Percentiles rank a stretch among this genome's conserved stretches.
phyloP scores from a whole-genome alignment of 2,329 filamentous ascomycete genomes.

The Ophiostoma triangulosporum region DNA sequence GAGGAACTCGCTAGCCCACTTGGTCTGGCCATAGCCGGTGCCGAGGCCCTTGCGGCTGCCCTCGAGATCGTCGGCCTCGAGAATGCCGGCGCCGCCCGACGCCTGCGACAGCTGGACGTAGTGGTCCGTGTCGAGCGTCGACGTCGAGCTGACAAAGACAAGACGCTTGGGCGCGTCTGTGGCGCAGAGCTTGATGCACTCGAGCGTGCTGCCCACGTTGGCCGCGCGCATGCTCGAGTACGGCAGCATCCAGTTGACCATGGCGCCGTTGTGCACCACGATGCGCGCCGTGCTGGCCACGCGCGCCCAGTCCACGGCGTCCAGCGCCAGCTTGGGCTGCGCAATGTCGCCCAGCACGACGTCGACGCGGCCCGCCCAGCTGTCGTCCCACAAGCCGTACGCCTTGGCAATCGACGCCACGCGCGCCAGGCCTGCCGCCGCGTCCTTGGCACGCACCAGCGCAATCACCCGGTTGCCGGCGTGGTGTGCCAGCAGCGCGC shows the following conservation, averaged over 20 bases:
- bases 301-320: constrained; percentile 48
- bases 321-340: constrained; percentile 60
- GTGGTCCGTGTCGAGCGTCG: constrained; percentile 67
- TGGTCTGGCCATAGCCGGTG: constrained; percentile 83
- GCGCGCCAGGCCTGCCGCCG: constrained; percentile 35
- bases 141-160: constrained; percentile 72
- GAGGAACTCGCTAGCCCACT: constrained; percentile 65
- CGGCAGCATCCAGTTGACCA: constrained; percentile 67
- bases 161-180: constrained; percentile 59
- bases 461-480: constrained; percentile 51
- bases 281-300: constrained; percentile 55
- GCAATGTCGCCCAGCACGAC: constrained; percentile 62
- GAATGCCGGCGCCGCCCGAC: constrained; percentile 46
- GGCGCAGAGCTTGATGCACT: constrained; percentile 62
- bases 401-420: constrained; percentile 34
- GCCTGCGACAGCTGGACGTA: constrained; percentile 55
- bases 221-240: constrained; percentile 58
- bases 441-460: constrained; percentile 58
- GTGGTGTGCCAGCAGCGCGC: constrained; percentile 54
- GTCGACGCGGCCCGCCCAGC: constrained; percentile 35
- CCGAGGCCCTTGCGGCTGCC: constrained; percentile 64
- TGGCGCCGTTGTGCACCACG: constrained; percentile 71
- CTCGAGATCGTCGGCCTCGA: constrained; percentile 64
- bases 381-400: constrained; percentile 62
- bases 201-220: constrained; percentile 74